A percentile compares a stretch with the other conserved stretches of the same genome.
phyloP scores from a whole-genome alignment of 73 alveolate genomes.

The Urostyla sp. region DNA sequence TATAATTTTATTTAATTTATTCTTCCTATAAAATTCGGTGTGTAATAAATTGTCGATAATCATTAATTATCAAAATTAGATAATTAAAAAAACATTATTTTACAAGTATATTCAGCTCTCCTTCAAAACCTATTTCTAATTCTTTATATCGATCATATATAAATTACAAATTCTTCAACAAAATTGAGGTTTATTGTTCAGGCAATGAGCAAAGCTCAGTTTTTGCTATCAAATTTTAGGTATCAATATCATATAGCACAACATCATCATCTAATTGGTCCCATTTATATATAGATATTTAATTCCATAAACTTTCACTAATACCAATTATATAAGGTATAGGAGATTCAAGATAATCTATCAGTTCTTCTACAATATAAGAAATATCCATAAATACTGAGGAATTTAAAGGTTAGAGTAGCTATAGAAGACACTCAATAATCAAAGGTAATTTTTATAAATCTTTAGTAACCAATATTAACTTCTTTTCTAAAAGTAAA shows the following conservation, averaged over 20 bases:
- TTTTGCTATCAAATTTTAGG: background rate
- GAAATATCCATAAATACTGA: conserved; percentile 7
- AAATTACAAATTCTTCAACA: background rate
- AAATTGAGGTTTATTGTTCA: conserved; percentile 19
- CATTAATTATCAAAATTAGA: conserved; percentile 18
- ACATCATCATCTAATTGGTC: conserved; percentile 23
- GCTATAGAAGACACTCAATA: conserved; percentile 7
- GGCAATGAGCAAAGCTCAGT: conserved; percentile 6
- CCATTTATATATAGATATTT: conserved; percentile 28
- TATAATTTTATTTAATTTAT: conserved; percentile 1
- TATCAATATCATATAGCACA: conserved; percentile 14
- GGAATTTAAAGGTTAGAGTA: conserved; percentile 24
- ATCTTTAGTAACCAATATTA: conserved; percentile 22
- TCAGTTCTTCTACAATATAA: conserved; percentile 14
- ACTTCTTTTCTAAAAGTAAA: background rate
- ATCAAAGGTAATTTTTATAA: background rate
- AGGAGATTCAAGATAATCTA: conserved; percentile 38
- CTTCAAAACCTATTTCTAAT: background rate
- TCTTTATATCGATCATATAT: background rate
- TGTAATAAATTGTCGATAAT: conserved; percentile 4
- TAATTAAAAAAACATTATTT: conserved; percentile 11
- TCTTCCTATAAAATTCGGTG: conserved; percentile 8
- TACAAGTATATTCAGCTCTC: background rate
- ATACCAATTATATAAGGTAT: conserved; percentile 32
- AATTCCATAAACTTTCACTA: conserved; percentile 20